These are phyloP conservation scores for Silene latifolia DNA, from an alignment of 148 eudicot genomes.

Conservation along the genomic window DNA sequence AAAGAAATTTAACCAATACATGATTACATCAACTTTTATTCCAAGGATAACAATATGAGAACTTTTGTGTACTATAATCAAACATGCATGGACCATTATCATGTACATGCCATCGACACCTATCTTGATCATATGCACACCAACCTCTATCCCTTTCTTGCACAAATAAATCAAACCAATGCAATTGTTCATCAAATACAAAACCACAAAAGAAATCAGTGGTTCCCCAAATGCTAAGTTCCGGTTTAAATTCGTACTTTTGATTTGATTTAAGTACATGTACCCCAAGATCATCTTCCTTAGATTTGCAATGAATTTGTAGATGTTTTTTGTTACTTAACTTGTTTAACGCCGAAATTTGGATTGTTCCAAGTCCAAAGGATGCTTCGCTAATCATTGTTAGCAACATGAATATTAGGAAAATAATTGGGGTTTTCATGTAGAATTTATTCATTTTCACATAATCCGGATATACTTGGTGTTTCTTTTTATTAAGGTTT, in stretches of 20 bases:
- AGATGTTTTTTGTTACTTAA: slow-evolving; percentile 6
- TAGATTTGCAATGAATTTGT: slow-evolving; percentile 15
- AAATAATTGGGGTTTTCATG: not conserved
- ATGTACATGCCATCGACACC: slow-evolving; percentile 11
- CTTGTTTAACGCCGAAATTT: not conserved
- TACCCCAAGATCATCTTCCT: slow-evolving; percentile 1
- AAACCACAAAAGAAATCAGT: slow-evolving; percentile 12
- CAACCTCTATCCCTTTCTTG: slow-evolving; percentile 18
- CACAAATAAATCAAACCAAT: slow-evolving; percentile 13
- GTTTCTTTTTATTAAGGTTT: not conserved
- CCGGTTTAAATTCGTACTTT: slow-evolving; percentile 1
- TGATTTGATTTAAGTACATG: slow-evolving; percentile 8
- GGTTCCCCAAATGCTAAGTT: slow-evolving; percentile 10
- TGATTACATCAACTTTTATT: not conserved
- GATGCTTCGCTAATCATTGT: not conserved
- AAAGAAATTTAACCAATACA: not conserved
- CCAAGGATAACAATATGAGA: slow-evolving; percentile 13
- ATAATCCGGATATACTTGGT: not conserved
- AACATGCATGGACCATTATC: slow-evolving; percentile 12
- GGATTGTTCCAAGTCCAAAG: not conserved
- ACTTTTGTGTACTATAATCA: slow-evolving; percentile 8
- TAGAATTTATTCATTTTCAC: not conserved
- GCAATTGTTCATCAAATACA: slow-evolving; percentile 3
- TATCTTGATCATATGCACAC: slow-evolving; percentile 16
- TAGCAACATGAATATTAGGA: not conserved